Percentiles rank a stretch among this genome's conserved stretches.
phyloP scores from a whole-genome alignment of 176 grass and related monocot species.

The Cymbopogon citratus region DNA sequence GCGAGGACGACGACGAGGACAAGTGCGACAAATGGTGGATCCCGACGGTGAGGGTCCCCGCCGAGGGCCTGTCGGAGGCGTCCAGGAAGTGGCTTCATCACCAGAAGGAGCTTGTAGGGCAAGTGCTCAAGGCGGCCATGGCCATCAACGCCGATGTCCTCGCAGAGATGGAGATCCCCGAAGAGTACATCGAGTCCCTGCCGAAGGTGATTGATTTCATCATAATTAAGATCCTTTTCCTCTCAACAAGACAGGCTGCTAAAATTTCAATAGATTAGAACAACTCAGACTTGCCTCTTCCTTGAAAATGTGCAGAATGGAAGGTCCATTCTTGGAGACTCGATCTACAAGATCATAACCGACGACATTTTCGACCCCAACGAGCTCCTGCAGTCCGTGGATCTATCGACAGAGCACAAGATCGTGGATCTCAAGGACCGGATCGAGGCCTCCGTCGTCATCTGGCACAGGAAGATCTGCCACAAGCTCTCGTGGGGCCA shows the following conservation, averaged over 20 bases:
- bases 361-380: slow-evolving; percentile 59
- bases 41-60: slow-evolving; percentile 63
- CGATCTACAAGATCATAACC: slow-evolving; percentile 61
- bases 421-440: slow-evolving; percentile 74
- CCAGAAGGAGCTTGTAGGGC: slow-evolving; percentile 69
- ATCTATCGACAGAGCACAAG: slow-evolving; percentile 68
- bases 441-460: slow-evolving; percentile 76
- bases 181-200: slow-evolving; percentile 58
- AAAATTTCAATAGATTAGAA: too few species aligned
- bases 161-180: slow-evolving; percentile 66
- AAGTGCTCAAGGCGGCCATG: slow-evolving; percentile 83
- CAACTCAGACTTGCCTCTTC: too few species aligned
- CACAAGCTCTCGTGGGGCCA: slow-evolving; percentile 51
- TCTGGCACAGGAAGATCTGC: slow-evolving; percentile 68
- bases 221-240: neutral
- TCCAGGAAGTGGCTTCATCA: slow-evolving; percentile 57
- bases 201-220: slow-evolving; percentile 50
- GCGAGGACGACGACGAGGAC: slow-evolving; percentile 14
- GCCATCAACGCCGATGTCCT: slow-evolving; percentile 69
- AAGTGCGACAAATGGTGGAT: slow-evolving; percentile 76
- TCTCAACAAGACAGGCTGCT: neutral
- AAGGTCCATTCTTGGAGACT: slow-evolving; percentile 57
- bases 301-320: slow-evolving; percentile 47
- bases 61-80: slow-evolving; percentile 44
- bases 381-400: slow-evolving; percentile 52